Conservation (phyloP, 2,329 filamentous ascomycete genomes). For the Sclerotinia trifoliorum region DNA sequence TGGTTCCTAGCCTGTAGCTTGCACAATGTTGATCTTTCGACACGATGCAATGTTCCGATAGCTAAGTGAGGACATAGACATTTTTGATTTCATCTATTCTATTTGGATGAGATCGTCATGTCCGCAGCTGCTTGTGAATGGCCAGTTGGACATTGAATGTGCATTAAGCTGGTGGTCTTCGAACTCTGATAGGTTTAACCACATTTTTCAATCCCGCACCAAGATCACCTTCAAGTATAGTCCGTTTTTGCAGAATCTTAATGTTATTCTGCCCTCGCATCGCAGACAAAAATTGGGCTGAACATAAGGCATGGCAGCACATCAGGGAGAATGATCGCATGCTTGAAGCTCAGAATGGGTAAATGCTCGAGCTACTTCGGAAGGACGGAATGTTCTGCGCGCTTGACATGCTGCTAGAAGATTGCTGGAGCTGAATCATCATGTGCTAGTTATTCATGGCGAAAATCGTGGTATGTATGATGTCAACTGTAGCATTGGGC, state of each 20-base stretch:
- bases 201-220: neutral
- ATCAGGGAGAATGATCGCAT: neutral
- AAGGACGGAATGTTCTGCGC: slow-evolving; percentile 28
- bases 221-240: slow-evolving; percentile 3
- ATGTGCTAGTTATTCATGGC: neutral
- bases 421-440: neutral
- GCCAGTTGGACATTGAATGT: neutral
- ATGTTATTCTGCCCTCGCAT: neutral
- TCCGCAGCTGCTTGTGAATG: too few species aligned
- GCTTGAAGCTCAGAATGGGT: neutral
- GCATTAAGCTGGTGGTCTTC: neutral
- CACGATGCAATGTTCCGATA: neutral
- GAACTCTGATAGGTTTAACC: slow-evolving; percentile 2
- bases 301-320: slow-evolving; percentile 3
- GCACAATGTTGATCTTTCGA: too few species aligned
- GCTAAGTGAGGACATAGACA: neutral
- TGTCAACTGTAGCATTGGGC: neutral
- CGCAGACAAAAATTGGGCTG: neutral
- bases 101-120: too few species aligned
- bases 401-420: slow-evolving; percentile 9
- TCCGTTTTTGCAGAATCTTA: neutral
- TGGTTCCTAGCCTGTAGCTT: neutral
- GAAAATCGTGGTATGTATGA: neutral
- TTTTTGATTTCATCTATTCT: neutral
- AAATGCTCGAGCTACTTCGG: slow-evolving; percentile 25